Evolutionary conservation across 2,329 filamentous ascomycete species (phyloP), one percentile per base, ranked within the genome.

Genomic region (Raffaelea deltoideospora): DNA sequence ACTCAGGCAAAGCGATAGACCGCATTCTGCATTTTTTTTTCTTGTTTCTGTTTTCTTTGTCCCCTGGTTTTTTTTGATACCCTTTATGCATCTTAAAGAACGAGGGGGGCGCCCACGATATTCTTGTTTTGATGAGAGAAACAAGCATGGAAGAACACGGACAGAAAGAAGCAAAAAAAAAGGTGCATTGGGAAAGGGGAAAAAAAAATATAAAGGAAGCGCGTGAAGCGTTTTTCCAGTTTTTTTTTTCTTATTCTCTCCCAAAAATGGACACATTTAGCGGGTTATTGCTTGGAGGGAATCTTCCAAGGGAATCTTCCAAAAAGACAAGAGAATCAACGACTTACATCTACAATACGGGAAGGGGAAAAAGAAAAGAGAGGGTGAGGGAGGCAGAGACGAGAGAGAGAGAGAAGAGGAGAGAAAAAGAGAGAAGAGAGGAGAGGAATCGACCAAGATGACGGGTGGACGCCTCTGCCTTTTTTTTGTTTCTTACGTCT

Each of bases 31-130:
- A n/a, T n/a, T n/a, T 39, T 42, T 40, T 56, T 53, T 53, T 44
- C 46, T 56, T 52, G 42, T 51, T 52, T 48, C 45, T 47, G 48
- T 47, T 47, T 48, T 49, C n/a, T n/a, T n/a, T 44, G 45, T 48
- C 46, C 50, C 48, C 49, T 53, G 42, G 53, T 50, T 53, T 44
- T 46, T 43, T 47, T 50, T 55, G 54, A 58, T 58, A 58, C 56
- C 56, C 56, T n/a, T n/a, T n/a, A 54, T 57, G 55, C 53, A 56
- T 43, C 45, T 47, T 49, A 51, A 51, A 48, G 43, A 46, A 48
- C 42, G 45, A 43, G 42, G 45, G 48, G 47, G 47, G 45, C 43
- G n/a, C n/a, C n/a, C n/a, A n/a, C n/a, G n/a, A 45, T 24, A 37
- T 42, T 43, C 45, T 38, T 22, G 37, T 41, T 38, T 41, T 33